Percentiles rank a stretch among this genome's conserved stretches.
Conservation (phyloP, 2,329 filamentous ascomycete genomes). For the Claviceps africana region DNA sequence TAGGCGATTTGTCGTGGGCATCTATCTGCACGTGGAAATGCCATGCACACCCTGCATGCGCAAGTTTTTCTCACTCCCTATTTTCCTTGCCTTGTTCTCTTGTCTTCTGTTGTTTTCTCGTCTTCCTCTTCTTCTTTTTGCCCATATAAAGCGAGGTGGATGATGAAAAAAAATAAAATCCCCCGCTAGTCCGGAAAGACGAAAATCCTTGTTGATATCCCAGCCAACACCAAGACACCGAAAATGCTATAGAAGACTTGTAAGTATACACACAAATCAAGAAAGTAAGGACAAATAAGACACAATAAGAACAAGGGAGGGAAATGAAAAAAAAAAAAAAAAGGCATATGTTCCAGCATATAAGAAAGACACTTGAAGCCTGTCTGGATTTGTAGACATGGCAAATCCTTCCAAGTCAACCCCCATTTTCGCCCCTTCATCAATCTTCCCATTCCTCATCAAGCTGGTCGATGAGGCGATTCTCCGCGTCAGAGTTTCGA, state of each 20-base stretch:
- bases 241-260: neutral
- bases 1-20: no score
- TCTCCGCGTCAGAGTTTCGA: slow-evolving; percentile 63
- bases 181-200: neutral
- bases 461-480: slow-evolving; percentile 84
- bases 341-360: neutral
- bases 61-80: no score
- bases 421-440: neutral
- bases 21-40: no score
- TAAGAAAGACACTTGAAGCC: neutral
- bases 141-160: no score
- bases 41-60: no score
- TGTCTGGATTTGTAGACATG: neutral
- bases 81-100: no score
- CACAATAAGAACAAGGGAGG: neutral
- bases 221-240: neutral
- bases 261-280: neutral
- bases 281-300: no score
- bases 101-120: no score
- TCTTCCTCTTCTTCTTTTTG: no score
- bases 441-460: slow-evolving; percentile 94
- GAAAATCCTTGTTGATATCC: neutral
- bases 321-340: neutral
- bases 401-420: neutral
- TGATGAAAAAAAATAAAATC: no score